Evolutionary conservation across 2,329 filamentous ascomycete species (phyloP), one percentile per base, ranked within the genome.

Genomic region (Colletotrichum camelliae): DNA sequence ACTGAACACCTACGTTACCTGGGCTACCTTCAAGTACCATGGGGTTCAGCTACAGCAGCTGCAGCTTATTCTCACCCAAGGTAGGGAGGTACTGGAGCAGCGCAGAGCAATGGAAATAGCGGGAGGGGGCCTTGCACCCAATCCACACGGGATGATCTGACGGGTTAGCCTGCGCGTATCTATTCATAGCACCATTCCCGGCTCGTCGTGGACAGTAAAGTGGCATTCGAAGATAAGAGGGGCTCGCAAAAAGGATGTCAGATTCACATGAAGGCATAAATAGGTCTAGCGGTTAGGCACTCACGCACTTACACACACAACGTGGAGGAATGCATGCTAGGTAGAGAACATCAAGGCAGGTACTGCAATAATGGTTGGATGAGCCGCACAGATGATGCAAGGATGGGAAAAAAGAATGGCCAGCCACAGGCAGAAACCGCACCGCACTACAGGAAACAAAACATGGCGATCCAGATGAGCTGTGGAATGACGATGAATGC

Each of bases 401-500:
- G 52, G 24, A 57, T 24, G 52, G 52, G 21, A 24, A 13, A 57
- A 12, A 57, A 29, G 21, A 57, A 57, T 29, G 52, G 24, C 21
- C 43, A 48, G 21, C 52, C 52, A 57, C 21, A 57, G 24, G 16
- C 21, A 57, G n/a, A 6, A 48, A 48, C 8, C n/a, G 52, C 52
- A 27, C n/a, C n/a, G 52, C 52, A 70, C 39, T 43, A n/a, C 39
- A 64, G 31, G 35, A 70, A 70, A 62, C 68, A 57, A 70, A 37
- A 18, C 58, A 71, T 8, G 29, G 29, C 16, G 31, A 55, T n/a
- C 10, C 21, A 18, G 43, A 48, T 48, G n/a, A 15, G 68, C 31
- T 43, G n/a, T 16, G 33, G 66, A 60, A 58, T 60, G 66, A 18
- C 31, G 27, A 61, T 62, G 72, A 75, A 72, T 75, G 61, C 61